Percentiles rank a stretch among this genome's conserved stretches.
Conservation (phyloP, 1,284 basidiomycete species). For the Takashimella koratensis region DNA sequence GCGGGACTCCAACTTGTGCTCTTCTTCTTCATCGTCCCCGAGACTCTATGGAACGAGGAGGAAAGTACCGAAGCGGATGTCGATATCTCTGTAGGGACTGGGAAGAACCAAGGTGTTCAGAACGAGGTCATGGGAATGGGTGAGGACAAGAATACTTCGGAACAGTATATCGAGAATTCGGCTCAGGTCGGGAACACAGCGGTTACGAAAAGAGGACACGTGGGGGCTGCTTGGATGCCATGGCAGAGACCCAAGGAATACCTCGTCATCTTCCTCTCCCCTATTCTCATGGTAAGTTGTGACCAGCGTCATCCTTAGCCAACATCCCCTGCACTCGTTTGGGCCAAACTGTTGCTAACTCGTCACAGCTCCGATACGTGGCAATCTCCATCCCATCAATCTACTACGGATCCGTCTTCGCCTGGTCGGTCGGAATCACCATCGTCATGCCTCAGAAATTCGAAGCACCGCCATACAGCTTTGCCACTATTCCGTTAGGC, state of each 20-base stretch:
- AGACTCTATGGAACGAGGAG: conserved; percentile 40
- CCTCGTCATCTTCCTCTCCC: conserved; percentile 23
- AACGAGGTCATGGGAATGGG: not conserved
- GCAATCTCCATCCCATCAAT: conserved; percentile 33
- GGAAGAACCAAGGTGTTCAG: not conserved
- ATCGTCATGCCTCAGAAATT: conserved; percentile 40
- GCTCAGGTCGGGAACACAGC: not conserved
- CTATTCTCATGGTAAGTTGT: conserved; percentile 27
- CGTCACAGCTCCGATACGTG: conserved; percentile 13
- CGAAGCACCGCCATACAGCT: conserved; percentile 38
- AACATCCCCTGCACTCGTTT: too few species aligned
- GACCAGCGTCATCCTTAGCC: not conserved
- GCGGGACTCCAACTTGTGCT: conserved; percentile 30
- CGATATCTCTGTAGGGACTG: not conserved
- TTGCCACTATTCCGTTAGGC: conserved; percentile 35
- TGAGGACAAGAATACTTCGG: not conserved
- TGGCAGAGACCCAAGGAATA: conserved; percentile 39
- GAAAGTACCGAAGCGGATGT: not conserved
- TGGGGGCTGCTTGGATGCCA: conserved; percentile 40
- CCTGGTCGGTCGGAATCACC: conserved; percentile 43
- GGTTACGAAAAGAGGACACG: conserved; percentile 12
- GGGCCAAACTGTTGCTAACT: conserved; percentile 13
- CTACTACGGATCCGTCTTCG: conserved; percentile 44
- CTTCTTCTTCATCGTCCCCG: conserved; percentile 39
- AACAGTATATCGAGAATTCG: not conserved